Percentiles rank a stretch among this genome's conserved stretches.
Evolutionary conservation across 495 filamentous ascomycete genomes (phyloP).

Genomic region (Rostrohypoxylon terebratum): DNA sequence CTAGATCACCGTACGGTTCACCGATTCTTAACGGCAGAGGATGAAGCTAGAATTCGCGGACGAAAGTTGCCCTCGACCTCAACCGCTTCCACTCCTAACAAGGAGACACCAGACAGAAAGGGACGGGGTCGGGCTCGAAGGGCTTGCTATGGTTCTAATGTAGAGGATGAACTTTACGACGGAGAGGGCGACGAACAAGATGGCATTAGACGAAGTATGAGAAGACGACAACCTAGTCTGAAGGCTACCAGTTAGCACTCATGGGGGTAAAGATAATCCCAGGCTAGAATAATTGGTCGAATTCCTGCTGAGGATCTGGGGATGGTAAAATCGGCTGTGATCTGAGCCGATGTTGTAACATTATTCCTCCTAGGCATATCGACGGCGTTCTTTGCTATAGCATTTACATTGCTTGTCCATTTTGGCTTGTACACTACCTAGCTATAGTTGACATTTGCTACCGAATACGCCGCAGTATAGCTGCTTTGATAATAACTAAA

Average conservation of each 20-base stretch:
- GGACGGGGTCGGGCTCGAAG: slow-evolving; percentile 34
- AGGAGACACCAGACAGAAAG: slow-evolving; percentile 32
- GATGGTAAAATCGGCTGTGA: not conserved
- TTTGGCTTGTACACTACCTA: slow-evolving; percentile 33
- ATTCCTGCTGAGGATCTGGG: not conserved
- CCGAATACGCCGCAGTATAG: slow-evolving; percentile 11
- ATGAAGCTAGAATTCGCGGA: slow-evolving; percentile 69
- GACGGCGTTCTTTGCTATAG: slow-evolving; percentile 28
- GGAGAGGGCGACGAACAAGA: slow-evolving; percentile 12
- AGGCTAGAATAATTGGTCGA: not conserved
- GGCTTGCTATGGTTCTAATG: not conserved
- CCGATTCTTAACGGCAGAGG: slow-evolving; percentile 73
- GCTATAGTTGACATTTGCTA: not conserved
- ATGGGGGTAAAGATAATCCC: not conserved
- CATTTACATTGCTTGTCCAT: slow-evolving; percentile 16
- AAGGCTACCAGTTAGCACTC: slow-evolving; percentile 26
- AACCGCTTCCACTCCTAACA: not conserved
- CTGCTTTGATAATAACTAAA: not conserved
- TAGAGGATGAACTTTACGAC: slow-evolving; percentile 12
- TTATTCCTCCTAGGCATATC: slow-evolving; percentile 26
- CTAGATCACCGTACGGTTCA: slow-evolving; percentile 79
- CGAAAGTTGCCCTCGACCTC: slow-evolving; percentile 44
- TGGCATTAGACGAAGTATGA: slow-evolving; percentile 32
- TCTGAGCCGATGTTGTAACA: slow-evolving; percentile 13
- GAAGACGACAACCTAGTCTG: slow-evolving; percentile 35